These are phyloP conservation scores for Ceratocystis ficicola DNA, from an alignment of 2,329 filamentous ascomycete species.

Conservation along the genomic window DNA sequence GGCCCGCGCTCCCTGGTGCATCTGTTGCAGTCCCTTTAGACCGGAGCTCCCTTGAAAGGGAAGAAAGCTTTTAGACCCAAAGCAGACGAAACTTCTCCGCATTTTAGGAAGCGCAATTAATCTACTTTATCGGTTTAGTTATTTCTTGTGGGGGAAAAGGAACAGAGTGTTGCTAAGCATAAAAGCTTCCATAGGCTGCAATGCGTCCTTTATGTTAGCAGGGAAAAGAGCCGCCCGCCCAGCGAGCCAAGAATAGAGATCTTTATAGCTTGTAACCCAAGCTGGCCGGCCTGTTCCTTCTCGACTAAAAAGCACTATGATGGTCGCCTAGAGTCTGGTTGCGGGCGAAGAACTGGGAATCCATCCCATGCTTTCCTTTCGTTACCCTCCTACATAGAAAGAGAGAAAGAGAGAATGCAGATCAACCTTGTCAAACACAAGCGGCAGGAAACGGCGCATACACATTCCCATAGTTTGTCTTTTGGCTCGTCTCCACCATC, in stretches of 20 bases:
- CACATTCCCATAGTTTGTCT: background rate
- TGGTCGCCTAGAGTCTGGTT: background rate
- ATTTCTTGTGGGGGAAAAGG: background rate
- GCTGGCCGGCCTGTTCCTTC: too few species aligned
- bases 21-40: constrained; percentile 9
- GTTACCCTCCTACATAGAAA: background rate
- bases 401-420: background rate
- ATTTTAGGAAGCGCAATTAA: background rate
- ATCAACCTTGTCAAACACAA: background rate
- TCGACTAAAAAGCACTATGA: too few species aligned
- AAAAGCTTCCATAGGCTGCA: background rate
- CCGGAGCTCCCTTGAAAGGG: constrained; percentile 9
- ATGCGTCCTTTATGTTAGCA: background rate
- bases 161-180: background rate
- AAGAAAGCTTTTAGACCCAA: constrained; percentile 3
- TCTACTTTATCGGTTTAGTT: background rate
- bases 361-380: background rate
- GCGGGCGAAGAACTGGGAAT: background rate
- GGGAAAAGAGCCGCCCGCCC: too few species aligned
- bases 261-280: too few species aligned
- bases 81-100: constrained; percentile 6
- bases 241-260: too few species aligned
- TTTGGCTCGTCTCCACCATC: background rate
- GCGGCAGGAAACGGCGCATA: background rate
- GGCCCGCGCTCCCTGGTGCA: background rate